These are phyloP conservation scores for Fusarium palustre DNA, from an alignment of 2,329 filamentous ascomycete genomes.

Conservation along the genomic window DNA sequence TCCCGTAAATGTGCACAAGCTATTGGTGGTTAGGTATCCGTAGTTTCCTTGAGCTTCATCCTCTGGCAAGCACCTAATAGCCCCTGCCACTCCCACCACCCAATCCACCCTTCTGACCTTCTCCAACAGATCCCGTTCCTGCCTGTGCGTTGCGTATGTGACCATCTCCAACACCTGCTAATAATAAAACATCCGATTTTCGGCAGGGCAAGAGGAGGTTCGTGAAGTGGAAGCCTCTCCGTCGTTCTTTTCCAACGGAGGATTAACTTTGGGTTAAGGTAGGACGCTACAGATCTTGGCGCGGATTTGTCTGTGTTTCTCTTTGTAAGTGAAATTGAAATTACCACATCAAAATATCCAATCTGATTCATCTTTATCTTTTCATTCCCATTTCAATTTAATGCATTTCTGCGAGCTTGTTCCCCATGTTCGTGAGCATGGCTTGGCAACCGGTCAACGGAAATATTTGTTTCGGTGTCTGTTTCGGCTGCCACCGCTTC, in stretches of 20 bases:
- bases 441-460: neutral
- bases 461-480: neutral
- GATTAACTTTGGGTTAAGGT: slow-evolving; percentile 37
- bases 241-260: neutral
- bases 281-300: slow-evolving; percentile 28
- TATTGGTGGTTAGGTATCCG: neutral
- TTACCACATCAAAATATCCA: slow-evolving; percentile 7
- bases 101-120: slow-evolving; percentile 12
- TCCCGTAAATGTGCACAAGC: neutral
- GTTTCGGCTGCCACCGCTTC: neutral
- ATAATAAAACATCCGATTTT: slow-evolving; percentile 36
- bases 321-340: slow-evolving; percentile 1
- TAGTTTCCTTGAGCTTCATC: neutral
- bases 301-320: neutral
- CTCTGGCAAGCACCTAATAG: slow-evolving; percentile 4
- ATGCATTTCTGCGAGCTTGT: neutral
- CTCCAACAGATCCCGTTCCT: slow-evolving; percentile 37
- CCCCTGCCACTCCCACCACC: neutral
- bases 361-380: neutral
- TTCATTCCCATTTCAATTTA: neutral
- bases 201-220: slow-evolving; percentile 15
- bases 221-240: neutral
- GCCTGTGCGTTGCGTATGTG: slow-evolving; percentile 13
- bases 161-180: slow-evolving; percentile 24
- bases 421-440: neutral